These are phyloP conservation scores for Beta vulgaris DNA, from an alignment of 148 eudicot species.

Conservation along the genomic window DNA sequence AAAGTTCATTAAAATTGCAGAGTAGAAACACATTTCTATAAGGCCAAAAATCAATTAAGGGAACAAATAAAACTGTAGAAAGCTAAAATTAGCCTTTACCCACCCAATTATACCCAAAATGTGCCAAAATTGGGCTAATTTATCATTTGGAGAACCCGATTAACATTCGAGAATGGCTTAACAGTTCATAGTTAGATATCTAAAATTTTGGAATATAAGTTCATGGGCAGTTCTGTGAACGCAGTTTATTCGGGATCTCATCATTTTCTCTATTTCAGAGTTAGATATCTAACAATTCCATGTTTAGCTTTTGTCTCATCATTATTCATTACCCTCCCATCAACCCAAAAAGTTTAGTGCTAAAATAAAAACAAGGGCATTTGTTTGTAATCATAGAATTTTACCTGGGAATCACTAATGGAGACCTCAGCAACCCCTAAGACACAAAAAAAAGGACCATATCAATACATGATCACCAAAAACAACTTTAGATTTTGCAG, in stretches of 20 bases:
- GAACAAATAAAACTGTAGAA: neutral
- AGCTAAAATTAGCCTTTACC: neutral
- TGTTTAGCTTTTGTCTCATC: no score
- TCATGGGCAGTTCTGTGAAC: no score
- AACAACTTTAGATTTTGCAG: neutral
- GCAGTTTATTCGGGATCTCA: no score
- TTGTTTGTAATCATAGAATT: neutral
- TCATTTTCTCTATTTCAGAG: no score
- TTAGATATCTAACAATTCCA: no score
- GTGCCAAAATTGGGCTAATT: neutral
- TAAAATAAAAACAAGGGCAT: neutral
- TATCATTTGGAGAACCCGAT: neutral
- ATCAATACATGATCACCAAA: neutral
- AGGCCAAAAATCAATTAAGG: neutral
- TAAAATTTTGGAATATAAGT: no score
- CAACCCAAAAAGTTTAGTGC: neutral
- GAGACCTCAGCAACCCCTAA: constrained; percentile 81
- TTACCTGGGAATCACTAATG: constrained; percentile 65
- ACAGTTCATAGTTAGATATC: no score
- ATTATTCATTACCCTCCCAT: neutral
- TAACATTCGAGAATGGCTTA: no score
- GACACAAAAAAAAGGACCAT: constrained; percentile 7
- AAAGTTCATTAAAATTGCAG: no score
- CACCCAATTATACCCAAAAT: neutral
- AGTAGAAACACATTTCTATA: neutral